Evolutionary conservation across 2,329 filamentous ascomycete genomes (phyloP), one percentile per base, ranked within the genome.

Genomic region (Magnaporthales sp.): DNA sequence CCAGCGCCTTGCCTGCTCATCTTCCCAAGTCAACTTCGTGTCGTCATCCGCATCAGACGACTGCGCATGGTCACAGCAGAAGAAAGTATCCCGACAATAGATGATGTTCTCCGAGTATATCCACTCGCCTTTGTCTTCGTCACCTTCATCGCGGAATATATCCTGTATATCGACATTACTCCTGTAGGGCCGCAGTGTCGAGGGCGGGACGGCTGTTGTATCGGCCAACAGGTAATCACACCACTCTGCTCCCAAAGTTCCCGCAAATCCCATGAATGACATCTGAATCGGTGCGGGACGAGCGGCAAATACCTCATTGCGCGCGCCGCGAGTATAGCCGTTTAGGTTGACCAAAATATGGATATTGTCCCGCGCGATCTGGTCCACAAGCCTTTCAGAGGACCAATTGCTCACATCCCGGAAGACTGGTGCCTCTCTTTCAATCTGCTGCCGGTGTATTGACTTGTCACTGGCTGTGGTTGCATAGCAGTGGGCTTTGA

Each of bases 251-350:
- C 95, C 95, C 0, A 99, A 81, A 0, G 94, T 97, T 10, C 95
- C 95, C 0, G 95, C 95, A 75, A 99, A 99, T 0, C 95, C 95
- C 95, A 99, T 99, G 74, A 99, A 99, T 0, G 95, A 97, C 95
- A 99, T 99, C 71, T 99, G 95, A 60, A 99, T 92, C 0, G 95
- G 95, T 2, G 93, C 93, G 19, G 95, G 92, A 29, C 96, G 88
- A 26, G 95, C 95, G 26, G 95, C 95, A 76, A 99, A 99, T 4
- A 99, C 90, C 75, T 99, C 95, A 72, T 99, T 99, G 27, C 93
- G 88, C n/a, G 95, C 95, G 31, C 95, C 95, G 66, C 95, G 86
- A 0, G 95, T 99, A 76, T 99, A 99, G 11, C 95, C 95, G 73
- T 99, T 99, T n/a, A 99, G 83, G 70, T 99, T 99, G 72, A 99